Percentiles rank a stretch among this genome's conserved stretches.
Evolutionary conservation across 495 filamentous ascomycete species (phyloP).

Genomic region (Articulospora tetracladia): DNA sequence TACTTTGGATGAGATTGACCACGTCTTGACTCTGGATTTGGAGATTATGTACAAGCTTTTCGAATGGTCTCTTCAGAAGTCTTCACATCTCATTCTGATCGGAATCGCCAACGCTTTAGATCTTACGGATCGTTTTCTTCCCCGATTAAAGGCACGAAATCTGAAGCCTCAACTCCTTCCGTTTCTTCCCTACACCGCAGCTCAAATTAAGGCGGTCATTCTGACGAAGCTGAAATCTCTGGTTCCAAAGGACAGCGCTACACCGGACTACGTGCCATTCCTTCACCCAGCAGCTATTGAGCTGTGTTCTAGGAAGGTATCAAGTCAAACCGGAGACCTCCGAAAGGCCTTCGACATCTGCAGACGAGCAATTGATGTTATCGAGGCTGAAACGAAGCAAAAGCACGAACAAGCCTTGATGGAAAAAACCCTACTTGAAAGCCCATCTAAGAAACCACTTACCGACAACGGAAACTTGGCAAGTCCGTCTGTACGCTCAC

Average conservation of each 20-base stretch:
- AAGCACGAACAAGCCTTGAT: slow-evolving; percentile 53
- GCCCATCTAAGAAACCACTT: slow-evolving; percentile 53
- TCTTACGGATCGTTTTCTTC: slow-evolving; percentile 90
- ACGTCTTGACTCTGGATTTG: slow-evolving; percentile 79
- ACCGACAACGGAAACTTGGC: slow-evolving; percentile 68
- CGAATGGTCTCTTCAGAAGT: slow-evolving; percentile 80
- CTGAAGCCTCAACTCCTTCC: slow-evolving; percentile 86
- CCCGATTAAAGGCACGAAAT: slow-evolving; percentile 87
- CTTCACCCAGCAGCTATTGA: slow-evolving; percentile 91
- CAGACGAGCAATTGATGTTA: slow-evolving; percentile 81
- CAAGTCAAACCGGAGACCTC: slow-evolving; percentile 88
- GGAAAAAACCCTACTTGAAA: slow-evolving; percentile 43
- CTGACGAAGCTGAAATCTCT: slow-evolving; percentile 76
- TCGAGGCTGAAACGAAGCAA: slow-evolving; percentile 76
- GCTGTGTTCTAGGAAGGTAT: slow-evolving; percentile 89
- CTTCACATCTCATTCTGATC: slow-evolving; percentile 75
- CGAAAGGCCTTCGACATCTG: slow-evolving; percentile 95
- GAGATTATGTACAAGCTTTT: slow-evolving; percentile 88
- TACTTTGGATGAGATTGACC: slow-evolving; percentile 91
- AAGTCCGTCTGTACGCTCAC: slow-evolving; percentile 39
- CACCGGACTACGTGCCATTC: slow-evolving; percentile 69
- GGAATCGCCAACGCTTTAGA: slow-evolving; percentile 98
- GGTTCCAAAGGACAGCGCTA: slow-evolving; percentile 41
- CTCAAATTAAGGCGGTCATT: slow-evolving; percentile 86
- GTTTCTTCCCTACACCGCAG: slow-evolving; percentile 86